Base-by-base conservation (phyloP, 108 stramenopile genomes). In the Cyclotella choctawhatcheeana region DNA sequence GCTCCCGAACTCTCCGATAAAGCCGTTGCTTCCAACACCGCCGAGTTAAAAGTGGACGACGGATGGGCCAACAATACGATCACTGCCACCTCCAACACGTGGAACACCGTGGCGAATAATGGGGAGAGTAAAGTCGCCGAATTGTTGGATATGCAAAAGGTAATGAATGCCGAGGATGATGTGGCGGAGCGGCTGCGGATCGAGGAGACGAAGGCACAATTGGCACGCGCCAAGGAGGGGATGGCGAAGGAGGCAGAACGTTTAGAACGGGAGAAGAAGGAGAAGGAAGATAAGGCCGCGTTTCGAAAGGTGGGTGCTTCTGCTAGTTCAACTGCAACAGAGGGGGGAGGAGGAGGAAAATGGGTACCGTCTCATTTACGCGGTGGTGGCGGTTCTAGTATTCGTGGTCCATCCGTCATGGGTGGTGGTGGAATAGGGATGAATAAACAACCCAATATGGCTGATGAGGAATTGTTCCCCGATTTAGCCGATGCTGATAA, bases 241-340 rank as follows among this genome's bases (percentile, higher is more conserved):
- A 93, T 92, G 95, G 95, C 88, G 52, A 82, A 82, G 82, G 91
- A 96, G 74, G 94, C 90, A 3, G 84, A 89, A 44, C 69, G 86
- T 43, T 18, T 91, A 56, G 87, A 87, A 71, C 84, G 76, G 52
- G 87, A 92, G 60, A 83, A 88, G 63, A 91, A 86, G 67, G 76
- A 81, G 70, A 88, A 85, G 58, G 88, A 87, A 61, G 80, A 74
- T 5, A 80, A 52, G 26, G 76, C 70, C 25, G 67, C 66, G 17
- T 71, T 22, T 12, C 31, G 22, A 63, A 65, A 26, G 45, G n/a
- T n/a, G n/a, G n/a, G n/a, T n/a, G n/a, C n/a, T n/a, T n/a, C 18
- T 27, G 26, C 54, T 45, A 55, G 54, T 37, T 67, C 52, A 25
- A 16, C 55, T 29, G 73, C 80, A 53, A 61, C 54, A 10, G 80